These are phyloP conservation scores for Emericellopsis cladophorae DNA, from an alignment of 2,329 filamentous ascomycete genomes.

Conservation along the genomic window DNA sequence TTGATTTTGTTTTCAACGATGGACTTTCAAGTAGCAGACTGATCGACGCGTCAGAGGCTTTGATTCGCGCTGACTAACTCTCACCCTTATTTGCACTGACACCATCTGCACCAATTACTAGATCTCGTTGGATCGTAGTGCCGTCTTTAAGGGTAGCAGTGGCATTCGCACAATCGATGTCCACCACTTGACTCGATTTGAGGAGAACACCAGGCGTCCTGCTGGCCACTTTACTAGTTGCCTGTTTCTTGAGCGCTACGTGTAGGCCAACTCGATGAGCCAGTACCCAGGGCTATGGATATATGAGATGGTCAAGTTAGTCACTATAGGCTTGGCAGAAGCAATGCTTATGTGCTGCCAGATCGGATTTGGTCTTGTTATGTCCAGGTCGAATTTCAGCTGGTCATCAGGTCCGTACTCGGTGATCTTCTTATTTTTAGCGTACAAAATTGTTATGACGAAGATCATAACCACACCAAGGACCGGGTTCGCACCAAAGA, in stretches of 20 bases:
- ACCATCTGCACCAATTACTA: conserved; percentile 42
- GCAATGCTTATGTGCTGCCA: conserved; percentile 27
- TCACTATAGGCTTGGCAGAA: not conserved
- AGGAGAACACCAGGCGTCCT: conserved; percentile 23
- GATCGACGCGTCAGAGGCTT: not conserved
- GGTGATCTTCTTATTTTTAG: conserved; percentile 19
- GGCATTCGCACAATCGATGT: conserved; percentile 25
- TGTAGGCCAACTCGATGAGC: conserved; percentile 40
- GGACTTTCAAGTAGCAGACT: conserved; percentile 11
- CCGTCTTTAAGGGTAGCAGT: conserved; percentile 32
- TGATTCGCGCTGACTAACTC: no score
- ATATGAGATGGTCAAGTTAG: not conserved
- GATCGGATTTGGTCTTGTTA: conserved; percentile 19
- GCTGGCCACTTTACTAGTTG: conserved; percentile 19
- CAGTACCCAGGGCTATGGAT: conserved; percentile 25
- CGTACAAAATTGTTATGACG: conserved; percentile 9
- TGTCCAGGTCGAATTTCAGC: conserved; percentile 7
- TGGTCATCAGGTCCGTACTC: conserved; percentile 21
- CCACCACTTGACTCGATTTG: conserved; percentile 26
- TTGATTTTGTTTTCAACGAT: conserved; percentile 10
- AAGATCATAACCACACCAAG: conserved; percentile 10
- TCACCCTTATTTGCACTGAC: conserved; percentile 23
- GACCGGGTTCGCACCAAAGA: conserved; percentile 22
- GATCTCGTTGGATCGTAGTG: conserved; percentile 26
- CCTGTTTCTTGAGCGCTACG: conserved; percentile 29